Evolutionary conservation across 306 rosid species (phyloP).

Genomic region (Lathyrus sativus): DNA sequence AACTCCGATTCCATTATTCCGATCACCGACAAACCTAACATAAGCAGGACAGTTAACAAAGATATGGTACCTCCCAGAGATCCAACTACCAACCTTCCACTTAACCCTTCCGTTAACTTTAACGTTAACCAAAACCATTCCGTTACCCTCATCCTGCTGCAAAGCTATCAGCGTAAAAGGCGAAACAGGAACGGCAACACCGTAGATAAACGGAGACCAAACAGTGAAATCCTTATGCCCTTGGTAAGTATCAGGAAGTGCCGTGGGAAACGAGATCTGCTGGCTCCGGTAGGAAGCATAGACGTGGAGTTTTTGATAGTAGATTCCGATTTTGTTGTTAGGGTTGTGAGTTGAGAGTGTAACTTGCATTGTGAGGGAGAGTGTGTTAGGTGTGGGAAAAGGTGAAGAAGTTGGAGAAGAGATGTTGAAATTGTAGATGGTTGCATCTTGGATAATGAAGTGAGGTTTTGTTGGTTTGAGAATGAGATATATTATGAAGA

Average conservation of each 20-base stretch:
- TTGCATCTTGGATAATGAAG: constrained; percentile 70
- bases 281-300: constrained; percentile 64
- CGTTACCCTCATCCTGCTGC: constrained; percentile 53
- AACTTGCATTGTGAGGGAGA: constrained; percentile 53
- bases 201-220: constrained; percentile 76
- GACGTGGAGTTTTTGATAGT: constrained; percentile 47
- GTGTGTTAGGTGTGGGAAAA: constrained; percentile 39
- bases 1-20: constrained; percentile 18
- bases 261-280: constrained; percentile 55
- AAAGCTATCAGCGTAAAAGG: constrained; percentile 46
- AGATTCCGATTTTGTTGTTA: constrained; percentile 59
- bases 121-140: constrained; percentile 48
- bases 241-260: constrained; percentile 61
- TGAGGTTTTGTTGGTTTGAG: constrained; percentile 64
- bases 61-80: constrained; percentile 63
- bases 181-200: constrained; percentile 51
- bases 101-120: constrained; percentile 61
- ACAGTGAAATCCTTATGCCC: constrained; percentile 60
- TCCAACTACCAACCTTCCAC: constrained; percentile 84
- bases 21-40: constrained; percentile 47
- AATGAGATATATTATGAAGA: constrained; percentile 60
- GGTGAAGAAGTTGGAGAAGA: constrained; percentile 32
- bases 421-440: constrained; percentile 60
- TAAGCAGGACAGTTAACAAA: constrained; percentile 72
- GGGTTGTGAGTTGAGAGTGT: constrained; percentile 66